Base-by-base conservation (phyloP, 78 protist species). In the Polysphondylium violaceum region DNA sequence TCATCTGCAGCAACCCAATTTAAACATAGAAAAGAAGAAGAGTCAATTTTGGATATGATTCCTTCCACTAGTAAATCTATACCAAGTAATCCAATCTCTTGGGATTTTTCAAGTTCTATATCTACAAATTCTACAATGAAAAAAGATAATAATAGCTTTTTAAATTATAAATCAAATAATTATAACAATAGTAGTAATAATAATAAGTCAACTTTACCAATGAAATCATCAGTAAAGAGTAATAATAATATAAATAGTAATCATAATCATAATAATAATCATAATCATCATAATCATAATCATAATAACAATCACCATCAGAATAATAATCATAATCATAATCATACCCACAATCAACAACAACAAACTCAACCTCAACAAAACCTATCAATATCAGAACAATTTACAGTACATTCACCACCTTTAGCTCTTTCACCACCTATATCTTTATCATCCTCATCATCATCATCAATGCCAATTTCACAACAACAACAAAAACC, bases 11-110 rank as follows among this genome's bases (percentile, higher is more conserved):
- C 68, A 60, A 17, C 43, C 14, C 33, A 33, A 65, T 38, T n/a
- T 16, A 65, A 35, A 35, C 33, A 64, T 47, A 61, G 61, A 44
- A 47, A 44, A 25, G 36, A 38, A 63, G 14, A 35, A 16, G 56
- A 64, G 0, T 79, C 89, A 19, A 79, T 79, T 40, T 51, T 79
- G 21, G 89, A 79, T 68, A 79, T 79, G 89, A 72, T 79, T 19
- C 77, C 76, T 2, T 58, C 43, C 17, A 64, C 51, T 0, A 68
- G 36, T 51, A 25, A 56, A 38, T 25, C 85, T n/a, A 27, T 69
- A 8, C 6, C 64, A n/a, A 35, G 19, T 36, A 74, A 55, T n/a
- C 56, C 72, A 63, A 79, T 79, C n/a, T 79, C 89, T 36, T 79
- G 89, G 89, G 89, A 79, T 56, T 55, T 79, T 17, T 56, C 63